These are phyloP conservation scores for Pyropia haitanensis DNA, from an alignment of 23 red algal species.

Conservation along the genomic window DNA sequence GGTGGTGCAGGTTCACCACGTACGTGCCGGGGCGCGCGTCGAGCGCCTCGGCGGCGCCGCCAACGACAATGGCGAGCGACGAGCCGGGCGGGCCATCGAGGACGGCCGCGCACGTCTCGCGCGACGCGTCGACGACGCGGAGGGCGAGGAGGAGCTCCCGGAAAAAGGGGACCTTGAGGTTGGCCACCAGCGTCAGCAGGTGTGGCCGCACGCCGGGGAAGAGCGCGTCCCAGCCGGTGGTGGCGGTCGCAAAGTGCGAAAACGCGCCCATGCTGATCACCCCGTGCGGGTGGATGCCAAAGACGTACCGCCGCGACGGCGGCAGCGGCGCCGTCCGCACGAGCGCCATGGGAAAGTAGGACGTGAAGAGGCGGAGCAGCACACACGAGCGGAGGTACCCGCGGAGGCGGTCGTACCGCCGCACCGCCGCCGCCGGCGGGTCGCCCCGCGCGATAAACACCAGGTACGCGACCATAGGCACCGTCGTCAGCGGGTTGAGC, in stretches of 20 bases:
- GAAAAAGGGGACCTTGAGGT: background rate
- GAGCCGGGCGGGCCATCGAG: background rate
- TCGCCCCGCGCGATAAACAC: no score
- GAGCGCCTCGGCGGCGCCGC: slow-evolving; percentile 3
- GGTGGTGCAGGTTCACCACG: background rate
- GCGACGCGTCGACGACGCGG: background rate
- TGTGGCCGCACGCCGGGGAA: background rate
- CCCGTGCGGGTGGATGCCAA: slow-evolving; percentile 4
- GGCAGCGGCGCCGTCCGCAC: no score
- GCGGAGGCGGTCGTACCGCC: no score
- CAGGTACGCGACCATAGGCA: no score
- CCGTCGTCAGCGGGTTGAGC: no score
- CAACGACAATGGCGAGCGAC: background rate
- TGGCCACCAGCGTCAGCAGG: slow-evolving; percentile 3
- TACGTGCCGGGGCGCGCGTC: background rate
- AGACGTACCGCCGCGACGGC: background rate
- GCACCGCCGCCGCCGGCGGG: no score
- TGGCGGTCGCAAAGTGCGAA: background rate
- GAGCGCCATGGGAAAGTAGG: no score
- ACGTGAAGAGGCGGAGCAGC: no score
- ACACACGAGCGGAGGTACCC: no score
- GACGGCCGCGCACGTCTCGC: background rate
- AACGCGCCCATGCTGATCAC: slow-evolving; percentile 5
- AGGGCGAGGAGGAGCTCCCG: slow-evolving; percentile 4
- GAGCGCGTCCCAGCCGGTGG: background rate